Percentiles rank a stretch among this genome's conserved stretches.
Evolutionary conservation across 306 rosid genomes (phyloP).

Genomic region (Glycyrrhiza uralensis): DNA sequence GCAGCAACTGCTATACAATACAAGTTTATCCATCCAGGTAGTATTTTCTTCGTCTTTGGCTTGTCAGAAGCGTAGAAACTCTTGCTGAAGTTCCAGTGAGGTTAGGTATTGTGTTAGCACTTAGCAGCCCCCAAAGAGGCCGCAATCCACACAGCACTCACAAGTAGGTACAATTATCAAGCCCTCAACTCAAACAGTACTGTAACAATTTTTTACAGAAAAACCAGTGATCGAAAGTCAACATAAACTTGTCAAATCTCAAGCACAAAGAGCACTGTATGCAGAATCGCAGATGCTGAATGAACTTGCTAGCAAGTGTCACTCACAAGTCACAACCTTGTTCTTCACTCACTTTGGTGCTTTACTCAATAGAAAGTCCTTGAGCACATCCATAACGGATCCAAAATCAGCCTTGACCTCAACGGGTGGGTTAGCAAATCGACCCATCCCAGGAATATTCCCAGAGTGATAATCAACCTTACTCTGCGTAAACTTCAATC

Average conservation of each 20-base stretch:
- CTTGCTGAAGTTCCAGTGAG: too few species aligned
- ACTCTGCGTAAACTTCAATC: conserved; percentile 63
- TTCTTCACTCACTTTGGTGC: not conserved
- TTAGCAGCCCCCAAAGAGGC: too few species aligned
- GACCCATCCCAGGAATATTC: conserved; percentile 26
- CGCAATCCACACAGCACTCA: too few species aligned
- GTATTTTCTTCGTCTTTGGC: too few species aligned
- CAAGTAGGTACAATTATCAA: too few species aligned
- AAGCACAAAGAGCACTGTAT: not conserved
- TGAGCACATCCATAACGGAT: conserved; percentile 38
- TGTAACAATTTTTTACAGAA: too few species aligned
- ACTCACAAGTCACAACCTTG: too few species aligned
- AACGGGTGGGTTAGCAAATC: conserved; percentile 26
- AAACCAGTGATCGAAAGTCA: not conserved
- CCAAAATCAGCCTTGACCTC: conserved; percentile 36
- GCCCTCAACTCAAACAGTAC: too few species aligned
- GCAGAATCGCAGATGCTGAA: too few species aligned
- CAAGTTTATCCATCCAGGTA: not conserved
- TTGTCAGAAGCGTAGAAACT: not conserved
- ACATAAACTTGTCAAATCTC: not conserved
- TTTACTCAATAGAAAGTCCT: conserved; percentile 21
- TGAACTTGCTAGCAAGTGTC: too few species aligned
- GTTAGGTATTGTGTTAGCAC: too few species aligned
- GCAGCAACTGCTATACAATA: not conserved
- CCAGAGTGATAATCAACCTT: conserved; percentile 40